These are phyloP conservation scores for Herpetomonas tarakana DNA, from an alignment of 208 protist genomes.

Conservation along the genomic window DNA sequence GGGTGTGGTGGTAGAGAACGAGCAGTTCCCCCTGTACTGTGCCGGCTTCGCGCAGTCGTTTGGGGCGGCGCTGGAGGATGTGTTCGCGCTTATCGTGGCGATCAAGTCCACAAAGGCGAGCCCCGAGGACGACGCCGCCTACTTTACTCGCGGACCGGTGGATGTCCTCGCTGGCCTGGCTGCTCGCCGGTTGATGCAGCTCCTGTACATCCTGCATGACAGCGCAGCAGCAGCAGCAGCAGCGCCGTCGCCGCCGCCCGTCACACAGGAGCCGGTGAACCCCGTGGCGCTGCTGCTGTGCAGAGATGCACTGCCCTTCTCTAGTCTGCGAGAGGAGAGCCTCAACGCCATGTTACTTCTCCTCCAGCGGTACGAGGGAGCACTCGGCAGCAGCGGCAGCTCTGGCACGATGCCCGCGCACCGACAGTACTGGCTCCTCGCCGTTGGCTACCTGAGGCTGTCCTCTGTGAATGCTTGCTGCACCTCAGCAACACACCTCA, in stretches of 20 bases:
- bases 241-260: too few species aligned
- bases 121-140: background rate
- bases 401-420: conserved; percentile 8
- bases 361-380: conserved; percentile 20
- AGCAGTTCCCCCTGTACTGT: conserved; percentile 3
- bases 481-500: background rate
- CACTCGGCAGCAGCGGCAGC: background rate
- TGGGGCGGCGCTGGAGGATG: conserved; percentile 23
- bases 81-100: conserved; percentile 20
- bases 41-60: conserved; percentile 25
- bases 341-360: conserved; percentile 33
- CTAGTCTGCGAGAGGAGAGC: conserved; percentile 18
- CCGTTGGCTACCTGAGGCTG: conserved; percentile 41
- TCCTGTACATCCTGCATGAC: background rate
- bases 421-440: conserved; percentile 40
- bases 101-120: conserved; percentile 4
- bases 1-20: background rate
- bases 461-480: conserved; percentile 14
- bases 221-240: conserved; percentile 1
- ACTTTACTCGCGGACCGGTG: background rate
- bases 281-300: background rate
- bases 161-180: background rate
- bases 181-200: background rate
- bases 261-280: too few species aligned
- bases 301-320: conserved; percentile 12